Evolutionary conservation across 2,329 filamentous ascomycete species (phyloP), one percentile per base, ranked within the genome.

Genomic region (Neonectria ditissima): DNA sequence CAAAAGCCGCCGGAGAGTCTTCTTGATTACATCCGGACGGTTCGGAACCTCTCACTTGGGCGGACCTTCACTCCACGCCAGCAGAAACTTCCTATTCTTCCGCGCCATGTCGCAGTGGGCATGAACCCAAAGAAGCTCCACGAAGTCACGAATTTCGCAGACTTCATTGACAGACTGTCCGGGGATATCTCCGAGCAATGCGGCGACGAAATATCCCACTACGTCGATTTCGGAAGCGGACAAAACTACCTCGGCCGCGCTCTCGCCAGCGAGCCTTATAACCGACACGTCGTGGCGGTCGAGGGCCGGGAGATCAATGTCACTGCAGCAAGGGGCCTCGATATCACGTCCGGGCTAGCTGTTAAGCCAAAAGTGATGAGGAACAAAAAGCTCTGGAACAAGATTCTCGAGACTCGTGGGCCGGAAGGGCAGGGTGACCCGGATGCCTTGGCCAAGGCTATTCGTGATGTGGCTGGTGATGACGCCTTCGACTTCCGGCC

Each of bases 101-200:
- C 93, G 2, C 86, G 88, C 52, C 86, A 91, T 69, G 87, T 97
- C 16, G 87, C 92, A 0, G 87, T 97, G 14, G 96, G 96, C 4
- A 99, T 99, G 96, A 97, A 93, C 66, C 88, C 91, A 18, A 99
- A 99, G 78, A 99, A 99, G 79, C 86, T 93, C 1, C 96, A 99
- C 74, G 96, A 99, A 80, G 96, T 98, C 32, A 87, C 89, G 63
- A 89, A 96, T 74, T 97, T 98, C 74, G 92, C 95, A n/a, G 87
- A 87, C 66, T 98, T 95, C 73, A 87, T 98, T 55, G 86, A 93
- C 53, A 74, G 80, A 3, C 80, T 91, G 10, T 83, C 87, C 0
- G 79, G 80, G 57, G 84, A 86, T 28, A 85, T 97, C 24, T 84
- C 87, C 3, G 75, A 81, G 2, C 80, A 87, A 1, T 85, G 90